Base-by-base conservation (phyloP, 306 rosid genomes). In the Citrullus colocynthis region DNA sequence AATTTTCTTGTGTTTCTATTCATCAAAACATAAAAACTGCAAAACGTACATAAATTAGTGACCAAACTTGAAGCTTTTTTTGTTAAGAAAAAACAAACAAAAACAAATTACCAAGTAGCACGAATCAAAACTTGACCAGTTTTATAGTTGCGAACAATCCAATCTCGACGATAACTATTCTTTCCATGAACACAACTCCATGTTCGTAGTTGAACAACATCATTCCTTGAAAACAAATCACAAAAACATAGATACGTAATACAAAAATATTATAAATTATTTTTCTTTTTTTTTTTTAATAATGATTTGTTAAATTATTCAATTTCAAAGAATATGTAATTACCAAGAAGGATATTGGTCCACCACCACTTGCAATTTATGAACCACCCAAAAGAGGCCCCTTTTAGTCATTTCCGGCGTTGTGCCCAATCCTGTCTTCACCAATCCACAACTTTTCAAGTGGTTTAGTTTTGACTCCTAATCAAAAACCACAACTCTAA, bases 401-500 rank as follows among this genome's bases (percentile, higher is more conserved):
- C 78, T 82, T 82, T 41, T 74, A 4, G n/a, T 34, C 80, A 65
- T 82, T 72, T 73, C 82, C 0, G 18, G 37, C 16, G 88, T 77
- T 6, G 82, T 76, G 30, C 77, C 80, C 0, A 63, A 51, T 10
- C 83, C 79, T 13, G 45, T 34, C 24, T 16, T 59, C 10, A 12
- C 18, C 13, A 75, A 41, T 49, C 83, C 87, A 9, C 16, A 7
- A 21, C 85, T 74, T 49, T 32, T 61, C 7, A 56, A 30, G 21
- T 84, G 87, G 73, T 81, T 78, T 58, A 84, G 2, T 20, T 65
- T n/a, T 15, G 84, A 60, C 57, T 84, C 85, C 83, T 81, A 65
- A 9, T 65, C 0, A 64, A 36, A 36, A 62, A 61, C 0, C 1
- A 24, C 5, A 20, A 57, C 28, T 24, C 28, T 24, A 24, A 9